Evolutionary conservation across 345 rosid genomes (phyloP), one percentile per base, ranked within the genome.

Genomic region (Eucalyptus leucophloia): DNA sequence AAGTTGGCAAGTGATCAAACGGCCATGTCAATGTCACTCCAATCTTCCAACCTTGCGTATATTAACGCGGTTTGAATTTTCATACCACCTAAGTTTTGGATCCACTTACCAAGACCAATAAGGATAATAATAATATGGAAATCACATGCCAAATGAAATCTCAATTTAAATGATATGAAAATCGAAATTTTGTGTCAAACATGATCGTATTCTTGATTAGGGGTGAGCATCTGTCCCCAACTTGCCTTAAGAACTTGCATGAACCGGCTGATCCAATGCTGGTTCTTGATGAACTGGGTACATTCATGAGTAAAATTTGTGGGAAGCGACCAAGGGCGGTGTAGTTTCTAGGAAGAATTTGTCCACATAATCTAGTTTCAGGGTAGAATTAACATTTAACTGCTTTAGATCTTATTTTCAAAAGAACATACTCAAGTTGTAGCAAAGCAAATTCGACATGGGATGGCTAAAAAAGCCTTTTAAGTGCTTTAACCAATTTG

Each of bases 251-350:
- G 44, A 34, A 69, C 12, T 11, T 18, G 7, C 82, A 9, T 9
- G 44, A 34, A 18, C 14, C 2, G 5, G 14, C 26, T 11, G 7
- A 1, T 18, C 9, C 13, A 9, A 18, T 0, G 44, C 13, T 2
- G 3, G 12, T 69, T 37, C 82, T 72, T 5, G 11, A 72, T 34
- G 82, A 72, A 34, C 4, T 34, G 24, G 44, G 26, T 72, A 18
- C 14, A 6, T 69, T 69, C 81, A 67, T 67, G 77, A 67, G 77
- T 67, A 67, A 67, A n/a, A 14, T 67, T 67, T 15, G 11, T 67
- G 40, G 21, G 40, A 67, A 2, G 1, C 24, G 13, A 69, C 8
- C 24, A 69, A 34, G 81, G 81, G 24, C 13, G 4, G 44, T 69
- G 19, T 34, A 9, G 81, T 69, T 34, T 18, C 24, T 18, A 69